phyloP scores from a whole-genome alignment of 2,329 filamentous ascomycete genomes.

The Fusarium buharicum region DNA sequence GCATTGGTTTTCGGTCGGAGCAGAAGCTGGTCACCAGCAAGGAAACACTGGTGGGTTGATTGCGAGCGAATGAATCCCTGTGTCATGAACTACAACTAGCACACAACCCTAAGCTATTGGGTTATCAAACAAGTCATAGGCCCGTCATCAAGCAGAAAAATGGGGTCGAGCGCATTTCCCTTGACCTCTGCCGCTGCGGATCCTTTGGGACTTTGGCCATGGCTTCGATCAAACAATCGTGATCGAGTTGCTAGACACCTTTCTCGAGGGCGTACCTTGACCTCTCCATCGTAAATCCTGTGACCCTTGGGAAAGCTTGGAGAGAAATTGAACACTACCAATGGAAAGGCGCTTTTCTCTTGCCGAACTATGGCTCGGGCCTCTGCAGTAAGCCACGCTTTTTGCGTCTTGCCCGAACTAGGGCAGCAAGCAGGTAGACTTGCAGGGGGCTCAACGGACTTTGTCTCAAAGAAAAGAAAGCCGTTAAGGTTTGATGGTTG shows the following conservation, averaged over 20 bases:
- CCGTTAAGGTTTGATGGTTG: neutral
- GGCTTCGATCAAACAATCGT: neutral
- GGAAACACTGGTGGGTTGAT: neutral
- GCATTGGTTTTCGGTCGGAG: neutral
- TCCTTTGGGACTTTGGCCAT: neutral
- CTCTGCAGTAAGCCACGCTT: slow-evolving; percentile 5
- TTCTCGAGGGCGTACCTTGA: neutral
- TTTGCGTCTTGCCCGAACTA: slow-evolving; percentile 8
- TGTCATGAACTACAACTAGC: neutral
- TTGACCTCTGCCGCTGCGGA: neutral
- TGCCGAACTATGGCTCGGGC: neutral
- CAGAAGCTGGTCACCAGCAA: neutral
- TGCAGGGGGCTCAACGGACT: neutral
- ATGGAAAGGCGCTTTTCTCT: neutral
- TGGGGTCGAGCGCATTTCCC: neutral
- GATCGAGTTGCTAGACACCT: slow-evolving; percentile 1
- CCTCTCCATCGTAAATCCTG: neutral
- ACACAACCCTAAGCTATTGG: too few species aligned
- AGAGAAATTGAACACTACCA: neutral
- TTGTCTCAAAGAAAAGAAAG: slow-evolving; percentile 1
- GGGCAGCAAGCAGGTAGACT: neutral
- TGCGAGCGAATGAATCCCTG: neutral
- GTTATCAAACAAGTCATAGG: neutral
- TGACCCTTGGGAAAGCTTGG: neutral
- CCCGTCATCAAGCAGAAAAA: slow-evolving; percentile 22